Conservation (phyloP, 1,284 basidiomycete species). For the Sporisorium scitamineum region DNA sequence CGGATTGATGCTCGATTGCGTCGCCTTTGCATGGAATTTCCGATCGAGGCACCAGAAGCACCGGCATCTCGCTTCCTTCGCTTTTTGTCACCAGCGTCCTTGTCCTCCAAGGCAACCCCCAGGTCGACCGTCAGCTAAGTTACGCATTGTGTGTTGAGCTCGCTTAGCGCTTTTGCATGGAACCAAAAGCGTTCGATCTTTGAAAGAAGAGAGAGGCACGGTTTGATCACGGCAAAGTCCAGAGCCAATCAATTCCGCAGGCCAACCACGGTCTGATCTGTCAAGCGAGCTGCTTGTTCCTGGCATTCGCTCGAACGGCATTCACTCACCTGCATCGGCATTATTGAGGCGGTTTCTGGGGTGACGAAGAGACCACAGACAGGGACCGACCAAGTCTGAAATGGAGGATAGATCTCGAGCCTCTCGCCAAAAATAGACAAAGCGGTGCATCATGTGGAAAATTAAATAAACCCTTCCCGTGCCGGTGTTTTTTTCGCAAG, state of each 20-base stretch:
- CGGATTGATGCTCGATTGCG: conserved; percentile 27
- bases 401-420: background rate
- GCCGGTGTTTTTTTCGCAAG: background rate
- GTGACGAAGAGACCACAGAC: background rate
- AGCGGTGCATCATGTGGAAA: background rate
- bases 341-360: background rate
- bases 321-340: background rate
- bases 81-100: background rate
- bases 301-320: background rate
- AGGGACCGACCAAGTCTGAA: background rate
- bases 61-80: conserved; percentile 8
- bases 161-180: background rate
- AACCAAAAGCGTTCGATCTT: background rate
- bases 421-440: background rate
- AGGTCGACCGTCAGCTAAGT: conserved; percentile 3
- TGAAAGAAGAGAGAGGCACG: too few relatives aligned
- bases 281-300: background rate
- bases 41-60: conserved; percentile 11
- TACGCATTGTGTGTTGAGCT: background rate
- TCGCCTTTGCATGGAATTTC: conserved; percentile 19
- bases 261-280: too few relatives aligned
- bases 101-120: background rate
- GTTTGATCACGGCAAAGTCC: too few relatives aligned
- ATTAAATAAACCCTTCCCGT: background rate
- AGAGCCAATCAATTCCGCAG: background rate